Base-by-base conservation (phyloP, 352 stramenopile genomes). In the Phytophthora pini region DNA sequence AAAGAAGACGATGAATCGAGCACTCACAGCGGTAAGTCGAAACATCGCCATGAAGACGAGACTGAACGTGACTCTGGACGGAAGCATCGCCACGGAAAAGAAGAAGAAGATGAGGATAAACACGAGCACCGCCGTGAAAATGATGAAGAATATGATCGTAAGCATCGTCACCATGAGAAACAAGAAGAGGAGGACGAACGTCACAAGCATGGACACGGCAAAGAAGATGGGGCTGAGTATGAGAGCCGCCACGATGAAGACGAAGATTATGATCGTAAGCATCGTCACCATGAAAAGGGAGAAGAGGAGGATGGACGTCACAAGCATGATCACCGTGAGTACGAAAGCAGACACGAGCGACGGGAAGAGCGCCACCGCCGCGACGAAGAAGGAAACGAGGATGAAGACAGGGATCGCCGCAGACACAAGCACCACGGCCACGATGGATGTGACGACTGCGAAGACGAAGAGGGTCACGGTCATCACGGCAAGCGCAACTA, bases 151-250 rank as follows among this genome's bases (percentile, higher is more conserved):
- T 41, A 47, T 17, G 31, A 65, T 13, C 43, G 4, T 13, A 46
- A 58, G 32, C 43, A 58, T 22, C 62, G 47, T 34, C 63, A 17
- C 15, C 36, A 61, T 3, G 44, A 67, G 48, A 51, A 61, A n/a
- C 24, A 38, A 3, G 12, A 48, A 4, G 17, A 48, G 26, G 58
- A 60, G 5, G n/a, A 53, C 27, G 40, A 32, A 29, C 5, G 8
- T 34, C 31, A 34, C 31, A 34, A 34, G 31, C 31, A 34, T 34
- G 31, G 8, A 8, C 7, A 34, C 31, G 7, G 31, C 11, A 7
- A 31, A 31, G 27, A 31, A 31, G 27, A 7, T 31, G 27, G 8
- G 27, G 27, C 6, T 9, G 8, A 31, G 27, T 7, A 31, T 31
- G 27, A 7, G 8, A 5, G 8, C 27, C 27, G 27, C 27, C 27